Evolutionary conservation across 306 rosid species (phyloP), one percentile per base, ranked within the genome.

Genomic region (Hippophae tibetana): DNA sequence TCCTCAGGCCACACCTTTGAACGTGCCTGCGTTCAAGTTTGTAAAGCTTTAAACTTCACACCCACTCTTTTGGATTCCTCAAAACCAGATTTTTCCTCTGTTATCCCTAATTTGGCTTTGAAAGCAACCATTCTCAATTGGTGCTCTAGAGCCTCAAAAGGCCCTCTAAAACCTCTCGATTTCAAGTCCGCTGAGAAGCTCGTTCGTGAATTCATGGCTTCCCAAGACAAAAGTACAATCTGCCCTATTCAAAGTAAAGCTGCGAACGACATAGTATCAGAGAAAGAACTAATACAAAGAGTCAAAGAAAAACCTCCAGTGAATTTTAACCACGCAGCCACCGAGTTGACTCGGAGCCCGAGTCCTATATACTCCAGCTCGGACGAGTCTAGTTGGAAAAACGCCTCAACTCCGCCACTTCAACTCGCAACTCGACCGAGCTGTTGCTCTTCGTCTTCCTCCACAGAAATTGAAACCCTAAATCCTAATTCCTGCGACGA

Each of bases 1-100:
- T 68, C 97, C 44, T 88, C 99, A 0, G 99, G 99, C 40, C 95
- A 93, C 66, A 84, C 97, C 62, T 88, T 86, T 70, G 97, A 93
- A 38, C 71, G 88, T 0, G 60, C 70, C 72, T 76, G 86, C 50
- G 79, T 82, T 52, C 77, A 76, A 14, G 75, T 78, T 10, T 86
- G 90, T 43, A 72, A 82, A 74, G 68, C 76, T 50, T 62, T 76
- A 6, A 68, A 70, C 76, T 79, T 80, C n/a, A 76, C 77, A 5
- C 94, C 93, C 9, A 70, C 52, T 42, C 69, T 88, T 40, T 8
- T 61, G 8, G 93, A 86, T 52, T 77, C 81, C 31, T 78, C 89
- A 65, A 67, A 66, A 12, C 88, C 94, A 10, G 89, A 88, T 75
- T 79, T 92, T 67, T 73, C 96, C 64, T 66, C 94, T 43, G 69